A percentile compares a stretch with the other conserved stretches of the same genome.
Evolutionary conservation across 352 stramenopile species (phyloP).

Genomic region (Aphanomyces stellatus): DNA sequence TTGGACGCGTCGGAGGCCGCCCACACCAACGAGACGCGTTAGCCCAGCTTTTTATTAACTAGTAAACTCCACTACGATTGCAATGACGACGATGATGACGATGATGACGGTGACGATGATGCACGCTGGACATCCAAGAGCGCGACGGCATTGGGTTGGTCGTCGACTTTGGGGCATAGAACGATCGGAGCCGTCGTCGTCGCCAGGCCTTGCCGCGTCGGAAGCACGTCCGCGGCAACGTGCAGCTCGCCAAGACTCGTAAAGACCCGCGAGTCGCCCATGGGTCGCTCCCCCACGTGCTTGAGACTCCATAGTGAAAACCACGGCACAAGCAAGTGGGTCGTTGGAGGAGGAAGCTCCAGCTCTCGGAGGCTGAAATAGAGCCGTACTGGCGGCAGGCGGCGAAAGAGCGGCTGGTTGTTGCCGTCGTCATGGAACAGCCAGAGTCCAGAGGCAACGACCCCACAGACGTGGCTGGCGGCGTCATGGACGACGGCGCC

Average conservation of each 20-base stretch:
- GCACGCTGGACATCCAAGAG: too few relatives aligned
- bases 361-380: not conserved
- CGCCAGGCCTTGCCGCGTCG: not conserved
- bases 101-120: too few relatives aligned
- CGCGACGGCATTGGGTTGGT: not conserved
- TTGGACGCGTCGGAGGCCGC: slow-evolving; percentile 24
- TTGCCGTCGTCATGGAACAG: not conserved
- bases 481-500: not conserved
- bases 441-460: not conserved
- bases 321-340: too few relatives aligned
- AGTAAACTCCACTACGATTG: too few relatives aligned
- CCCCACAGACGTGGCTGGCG: not conserved
- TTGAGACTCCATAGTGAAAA: not conserved
- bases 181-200: not conserved
- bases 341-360: too few relatives aligned
- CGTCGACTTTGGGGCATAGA: not conserved
- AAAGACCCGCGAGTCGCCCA: not conserved
- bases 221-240: not conserved
- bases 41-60: too few relatives aligned
- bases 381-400: not conserved
- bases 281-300: not conserved
- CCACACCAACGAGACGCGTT: too few relatives aligned
- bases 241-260: not conserved
- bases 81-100: too few relatives aligned
- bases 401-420: not conserved